Conservation (phyloP, 768 basidiomycete genomes). For the Termitomyces sp. region DNA sequence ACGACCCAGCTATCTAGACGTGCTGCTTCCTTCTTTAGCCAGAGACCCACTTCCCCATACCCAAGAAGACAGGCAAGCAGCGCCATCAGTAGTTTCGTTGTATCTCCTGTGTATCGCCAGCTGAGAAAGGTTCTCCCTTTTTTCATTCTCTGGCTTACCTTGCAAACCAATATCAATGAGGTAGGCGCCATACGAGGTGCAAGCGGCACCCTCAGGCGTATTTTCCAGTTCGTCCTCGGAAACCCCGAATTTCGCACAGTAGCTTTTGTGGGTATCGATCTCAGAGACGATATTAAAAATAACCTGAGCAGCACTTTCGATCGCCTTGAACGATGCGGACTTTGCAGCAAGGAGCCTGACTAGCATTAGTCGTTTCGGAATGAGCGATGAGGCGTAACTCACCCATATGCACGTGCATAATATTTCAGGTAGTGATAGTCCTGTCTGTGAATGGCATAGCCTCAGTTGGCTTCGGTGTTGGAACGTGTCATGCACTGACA, state of each 20-base stretch:
- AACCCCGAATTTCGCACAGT: slow-evolving; percentile 72
- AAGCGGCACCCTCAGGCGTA: slow-evolving; percentile 65
- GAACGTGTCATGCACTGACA: slow-evolving; percentile 39
- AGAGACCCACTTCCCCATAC: slow-evolving; percentile 89
- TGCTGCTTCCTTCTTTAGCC: slow-evolving; percentile 60
- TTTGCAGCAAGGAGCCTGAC: slow-evolving; percentile 77
- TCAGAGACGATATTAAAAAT: slow-evolving; percentile 66
- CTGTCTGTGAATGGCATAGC: slow-evolving; percentile 43
- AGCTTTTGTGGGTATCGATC: slow-evolving; percentile 64
- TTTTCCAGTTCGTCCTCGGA: slow-evolving; percentile 52
- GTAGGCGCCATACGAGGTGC: slow-evolving; percentile 85
- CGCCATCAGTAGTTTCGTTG: slow-evolving; percentile 70
- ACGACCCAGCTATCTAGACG: slow-evolving; percentile 50
- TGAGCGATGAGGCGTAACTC: slow-evolving; percentile 13
- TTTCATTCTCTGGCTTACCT: slow-evolving; percentile 33
- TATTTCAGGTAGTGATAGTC: slow-evolving; percentile 82
- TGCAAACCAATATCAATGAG: slow-evolving; percentile 74
- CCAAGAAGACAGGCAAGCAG: slow-evolving; percentile 84
- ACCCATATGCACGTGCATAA: slow-evolving; percentile 82
- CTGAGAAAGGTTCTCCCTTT: background rate
- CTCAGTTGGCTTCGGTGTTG: background rate
- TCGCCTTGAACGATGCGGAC: slow-evolving; percentile 57
- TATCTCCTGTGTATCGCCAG: slow-evolving; percentile 46
- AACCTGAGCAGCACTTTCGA: slow-evolving; percentile 58
- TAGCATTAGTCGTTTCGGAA: background rate